Evolutionary conservation across 2,329 filamentous ascomycete species (phyloP).

Genomic region (Neonectria punicea): DNA sequence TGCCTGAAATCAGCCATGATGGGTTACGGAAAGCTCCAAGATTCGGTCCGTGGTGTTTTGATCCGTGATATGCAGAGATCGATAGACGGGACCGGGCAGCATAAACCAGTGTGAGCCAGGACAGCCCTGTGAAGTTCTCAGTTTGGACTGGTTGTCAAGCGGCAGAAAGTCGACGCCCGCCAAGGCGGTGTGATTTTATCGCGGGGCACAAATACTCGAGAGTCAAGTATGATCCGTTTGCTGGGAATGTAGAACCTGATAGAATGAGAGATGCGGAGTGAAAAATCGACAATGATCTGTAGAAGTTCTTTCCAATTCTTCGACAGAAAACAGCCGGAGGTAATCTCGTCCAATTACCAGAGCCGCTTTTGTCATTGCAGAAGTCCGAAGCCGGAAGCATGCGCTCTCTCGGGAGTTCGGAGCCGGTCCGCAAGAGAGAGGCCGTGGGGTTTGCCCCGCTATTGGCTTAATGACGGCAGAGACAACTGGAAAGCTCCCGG

Average conservation of each 20-base stretch:
- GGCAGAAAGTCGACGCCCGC: constrained; percentile 30
- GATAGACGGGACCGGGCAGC: background rate
- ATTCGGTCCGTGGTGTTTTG: background rate
- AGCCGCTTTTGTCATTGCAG: constrained; percentile 40
- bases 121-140: constrained; percentile 5
- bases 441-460: constrained; percentile 34
- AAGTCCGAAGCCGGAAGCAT: constrained; percentile 42
- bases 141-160: constrained; percentile 11
- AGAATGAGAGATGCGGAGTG: background rate
- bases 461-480: constrained; percentile 37
- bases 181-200: constrained; percentile 40
- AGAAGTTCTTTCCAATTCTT: background rate
- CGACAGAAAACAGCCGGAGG: background rate
- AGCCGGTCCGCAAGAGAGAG: constrained; percentile 1
- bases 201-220: constrained; percentile 37
- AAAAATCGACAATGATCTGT: background rate
- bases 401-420: constrained; percentile 6
- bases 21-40: background rate
- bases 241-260: background rate
- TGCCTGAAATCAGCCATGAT: constrained; percentile 63
- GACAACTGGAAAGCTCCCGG: constrained; percentile 1
- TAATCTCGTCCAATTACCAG: constrained; percentile 34
- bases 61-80: background rate
- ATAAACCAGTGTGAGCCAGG: constrained; percentile 7
- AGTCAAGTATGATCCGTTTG: background rate